Conservation (phyloP, 2,329 filamentous ascomycete genomes). For the Alternaria solani region DNA sequence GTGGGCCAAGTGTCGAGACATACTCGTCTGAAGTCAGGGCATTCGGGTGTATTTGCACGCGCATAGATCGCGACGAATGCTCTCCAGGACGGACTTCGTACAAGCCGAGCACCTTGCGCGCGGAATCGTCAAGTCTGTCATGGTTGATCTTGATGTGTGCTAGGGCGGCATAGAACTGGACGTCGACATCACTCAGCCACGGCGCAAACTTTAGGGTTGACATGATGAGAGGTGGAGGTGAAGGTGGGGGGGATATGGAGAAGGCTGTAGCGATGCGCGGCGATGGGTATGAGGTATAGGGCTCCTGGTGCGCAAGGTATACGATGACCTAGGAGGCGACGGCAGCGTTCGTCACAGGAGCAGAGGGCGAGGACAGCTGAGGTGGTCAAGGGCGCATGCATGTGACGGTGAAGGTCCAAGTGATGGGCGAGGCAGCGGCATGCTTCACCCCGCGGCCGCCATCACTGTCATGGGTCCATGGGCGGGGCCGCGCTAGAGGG, state of each 20-base stretch:
- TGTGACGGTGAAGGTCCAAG: conserved; percentile 31
- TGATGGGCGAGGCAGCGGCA: conserved; percentile 3
- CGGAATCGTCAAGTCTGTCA: conserved; percentile 95
- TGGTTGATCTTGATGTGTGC: conserved; percentile 94
- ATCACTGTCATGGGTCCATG: conserved; percentile 14
- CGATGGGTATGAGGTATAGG: not conserved
- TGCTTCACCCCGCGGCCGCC: conserved; percentile 11
- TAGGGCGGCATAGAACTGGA: conserved; percentile 93
- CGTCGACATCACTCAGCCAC: conserved; percentile 92
- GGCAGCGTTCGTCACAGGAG: conserved; percentile 31
- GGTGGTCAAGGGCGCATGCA: conserved; percentile 33
- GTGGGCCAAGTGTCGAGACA: conserved; percentile 48
- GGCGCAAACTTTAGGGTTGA: conserved; percentile 76
- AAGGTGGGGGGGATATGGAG: not conserved
- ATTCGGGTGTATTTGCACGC: conserved; percentile 88
- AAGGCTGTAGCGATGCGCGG: conserved; percentile 6
- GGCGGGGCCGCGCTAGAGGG: conserved; percentile 27
- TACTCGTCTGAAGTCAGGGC: conserved; percentile 85
- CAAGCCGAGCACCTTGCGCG: conserved; percentile 82
- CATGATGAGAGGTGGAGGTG: conserved; percentile 37
- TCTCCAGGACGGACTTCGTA: conserved; percentile 83
- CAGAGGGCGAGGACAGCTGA: conserved; percentile 30
- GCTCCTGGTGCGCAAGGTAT: not conserved
- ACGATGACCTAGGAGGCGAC: conserved; percentile 7
- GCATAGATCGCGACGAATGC: conserved; percentile 77